Evolutionary conservation across 768 basidiomycete species (phyloP), one percentile per base, ranked within the genome.

Genomic region (Daedalea quercina): DNA sequence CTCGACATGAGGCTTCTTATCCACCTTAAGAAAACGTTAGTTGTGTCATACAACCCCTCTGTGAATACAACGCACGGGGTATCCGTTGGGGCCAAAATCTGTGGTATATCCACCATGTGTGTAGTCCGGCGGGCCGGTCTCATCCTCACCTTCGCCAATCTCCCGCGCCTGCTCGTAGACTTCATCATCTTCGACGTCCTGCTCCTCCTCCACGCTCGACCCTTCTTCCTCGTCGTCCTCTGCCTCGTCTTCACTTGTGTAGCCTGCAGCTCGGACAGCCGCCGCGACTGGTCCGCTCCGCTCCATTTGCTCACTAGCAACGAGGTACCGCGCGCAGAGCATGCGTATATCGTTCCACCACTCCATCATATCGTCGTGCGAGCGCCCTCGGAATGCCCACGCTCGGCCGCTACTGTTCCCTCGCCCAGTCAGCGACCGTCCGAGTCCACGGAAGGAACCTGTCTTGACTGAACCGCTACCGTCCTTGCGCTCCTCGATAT

Each of bases 301-400:
- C 71, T 96, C 91, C 71, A 98, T 88, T 65, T 83, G 79, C 72
- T 98, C 96, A 58, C 87, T 90, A 31, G 94, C 93, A 37, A 98
- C 91, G 50, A 99, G 78, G 66, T 96, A 97, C 56, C 92, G 70
- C 20, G 94, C 92, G 62, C 93, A 94, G 37, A 95, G 73, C 91
- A 94, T 94, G 55, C 90, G 71, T 37, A 94, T 76, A 65, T 98
- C 96, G 65, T 98, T 98, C 96, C 96, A 99, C 91, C 96, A 96
- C 72, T 99, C 96, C 92, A 97, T 92, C 92, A 97, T 93, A 60
- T 97, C 95, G 57, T 98, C 95, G 58, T 88, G 82, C 54, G 84
- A 87, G 54, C 95, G 73, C 44, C 89, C 80, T 33, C 93, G 79
- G 77, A 99, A 98, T 46, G 84, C 89, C 84, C 89, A 98, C 25